Base-by-base conservation (phyloP, 192 early-diverging fungal species). In the Gamsiella multidivaricata region DNA sequence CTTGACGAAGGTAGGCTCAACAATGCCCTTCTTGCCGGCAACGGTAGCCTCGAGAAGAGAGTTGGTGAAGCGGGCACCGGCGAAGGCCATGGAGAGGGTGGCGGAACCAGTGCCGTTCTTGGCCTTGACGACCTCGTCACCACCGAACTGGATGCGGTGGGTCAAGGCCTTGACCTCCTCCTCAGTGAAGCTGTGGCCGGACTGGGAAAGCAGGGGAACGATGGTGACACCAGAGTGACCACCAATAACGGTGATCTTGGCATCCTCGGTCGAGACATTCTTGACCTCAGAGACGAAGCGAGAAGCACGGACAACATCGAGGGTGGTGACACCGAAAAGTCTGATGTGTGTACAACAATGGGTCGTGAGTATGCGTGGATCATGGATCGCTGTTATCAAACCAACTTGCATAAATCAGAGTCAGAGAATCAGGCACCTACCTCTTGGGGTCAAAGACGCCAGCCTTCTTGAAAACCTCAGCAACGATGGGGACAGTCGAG, bases 101-200 rank as follows among this genome's bases (percentile, higher is more conserved):
- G 94, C 93, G 31, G 91, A 92, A 18, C 92, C 94, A 41, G 92
- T 90, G 55, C 96, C 97, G 88, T 95, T 92, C 91, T 98, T 98
- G 76, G 97, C 97, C 90, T 96, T 94, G 79, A 98, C 95, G 33
- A 98, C 97, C 84, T 98, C 97, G 79, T 98, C 97, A 75, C 97
- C 97, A 75, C 94, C 97, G 80, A 91, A 97, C 87, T 98, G 97
- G 81, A 98, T 98, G 79, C 95, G 95, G 75, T 96, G 73, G 58
- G 97, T 98, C 64, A 98, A 87, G 32, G 85, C 88, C 80, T 96
- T 92, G 57, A 90, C 74, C 87, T 96, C 90, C 69, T 93, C 91
- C 51, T 92, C 83, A 62, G 88, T 86, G 79, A 98, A 93, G 60
- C 83, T 87, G 42, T 90, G 65, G 37, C 88, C 86, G 32, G 91